These are phyloP conservation scores for Yamadazyma spencermartinsiae DNA, from an alignment of 1,139 yeast genomes.

Conservation along the genomic window DNA sequence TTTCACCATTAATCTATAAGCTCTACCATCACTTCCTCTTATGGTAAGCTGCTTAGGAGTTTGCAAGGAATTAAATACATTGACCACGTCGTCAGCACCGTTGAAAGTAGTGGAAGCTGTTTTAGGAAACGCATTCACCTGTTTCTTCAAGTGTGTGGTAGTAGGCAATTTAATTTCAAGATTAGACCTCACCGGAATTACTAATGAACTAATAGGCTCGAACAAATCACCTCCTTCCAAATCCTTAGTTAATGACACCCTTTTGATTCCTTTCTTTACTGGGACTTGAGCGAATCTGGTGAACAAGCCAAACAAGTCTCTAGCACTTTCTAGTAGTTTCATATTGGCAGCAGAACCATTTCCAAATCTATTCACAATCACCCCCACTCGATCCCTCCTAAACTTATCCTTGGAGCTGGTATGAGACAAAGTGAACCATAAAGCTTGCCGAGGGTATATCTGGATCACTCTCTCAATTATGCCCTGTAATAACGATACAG, in stretches of 20 bases:
- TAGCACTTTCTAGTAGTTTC: constrained; percentile 25
- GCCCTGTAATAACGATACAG: constrained; percentile 55
- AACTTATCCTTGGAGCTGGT: constrained; percentile 62
- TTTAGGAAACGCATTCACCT: constrained; percentile 55
- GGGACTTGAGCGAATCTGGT: constrained; percentile 37
- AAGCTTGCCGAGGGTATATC: constrained; percentile 76
- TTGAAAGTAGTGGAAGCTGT: constrained; percentile 53
- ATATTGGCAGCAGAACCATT: constrained; percentile 13
- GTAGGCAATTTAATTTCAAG: constrained; percentile 68
- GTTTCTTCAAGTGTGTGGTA: constrained; percentile 40
- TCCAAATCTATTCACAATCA: constrained; percentile 22
- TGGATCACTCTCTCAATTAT: constrained; percentile 58
- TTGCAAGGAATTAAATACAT: constrained; percentile 78
- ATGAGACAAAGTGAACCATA: constrained; percentile 84
- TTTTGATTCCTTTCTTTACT: constrained; percentile 33
- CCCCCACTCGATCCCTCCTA: constrained; percentile 52
- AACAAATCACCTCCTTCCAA: constrained; percentile 47
- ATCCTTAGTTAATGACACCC: constrained; percentile 32
- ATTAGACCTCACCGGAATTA: constrained; percentile 78
- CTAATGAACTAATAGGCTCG: constrained; percentile 62
- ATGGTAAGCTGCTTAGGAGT: constrained; percentile 79
- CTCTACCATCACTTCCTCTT: constrained; percentile 73
- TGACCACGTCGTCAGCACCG: constrained; percentile 62
- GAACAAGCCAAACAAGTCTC: constrained; percentile 34
- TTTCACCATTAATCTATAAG: constrained; percentile 78